phyloP scores from a whole-genome alignment of 768 basidiomycete species.

The Suillus alpinus region DNA sequence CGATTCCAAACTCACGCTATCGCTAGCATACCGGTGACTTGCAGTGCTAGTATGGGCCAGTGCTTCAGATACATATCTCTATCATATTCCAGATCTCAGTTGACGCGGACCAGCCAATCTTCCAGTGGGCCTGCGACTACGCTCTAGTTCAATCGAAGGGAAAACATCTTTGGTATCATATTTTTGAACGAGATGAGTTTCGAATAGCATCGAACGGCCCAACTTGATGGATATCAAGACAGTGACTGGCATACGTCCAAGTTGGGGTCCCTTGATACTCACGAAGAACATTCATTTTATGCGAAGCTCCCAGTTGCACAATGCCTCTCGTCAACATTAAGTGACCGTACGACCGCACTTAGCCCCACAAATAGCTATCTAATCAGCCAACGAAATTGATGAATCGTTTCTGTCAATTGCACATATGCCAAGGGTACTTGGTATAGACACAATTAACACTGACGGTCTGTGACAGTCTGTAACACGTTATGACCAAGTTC shows the following conservation, averaged over 20 bases:
- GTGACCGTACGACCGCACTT: too few species aligned
- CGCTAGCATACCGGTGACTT: too few species aligned
- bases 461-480: background rate
- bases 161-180: background rate
- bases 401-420: background rate
- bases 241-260: background rate
- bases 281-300: background rate
- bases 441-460: background rate
- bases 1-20: background rate
- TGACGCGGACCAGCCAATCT: background rate
- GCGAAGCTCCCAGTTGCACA: background rate
- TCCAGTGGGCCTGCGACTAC: background rate
- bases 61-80: background rate
- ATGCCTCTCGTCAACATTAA: background rate
- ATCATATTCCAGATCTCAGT: background rate
- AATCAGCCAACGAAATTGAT: background rate
- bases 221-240: background rate
- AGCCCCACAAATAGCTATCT: background rate
- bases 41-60: too few species aligned
- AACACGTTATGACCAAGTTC: background rate
- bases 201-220: background rate
- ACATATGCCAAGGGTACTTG: background rate
- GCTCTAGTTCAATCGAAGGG: background rate
- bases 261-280: background rate
- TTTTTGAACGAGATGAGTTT: background rate